A percentile compares a stretch with the other conserved stretches of the same genome.
These are phyloP conservation scores for Claviceps spartinae DNA, from an alignment of 2,329 filamentous ascomycete genomes.

Conservation along the genomic window DNA sequence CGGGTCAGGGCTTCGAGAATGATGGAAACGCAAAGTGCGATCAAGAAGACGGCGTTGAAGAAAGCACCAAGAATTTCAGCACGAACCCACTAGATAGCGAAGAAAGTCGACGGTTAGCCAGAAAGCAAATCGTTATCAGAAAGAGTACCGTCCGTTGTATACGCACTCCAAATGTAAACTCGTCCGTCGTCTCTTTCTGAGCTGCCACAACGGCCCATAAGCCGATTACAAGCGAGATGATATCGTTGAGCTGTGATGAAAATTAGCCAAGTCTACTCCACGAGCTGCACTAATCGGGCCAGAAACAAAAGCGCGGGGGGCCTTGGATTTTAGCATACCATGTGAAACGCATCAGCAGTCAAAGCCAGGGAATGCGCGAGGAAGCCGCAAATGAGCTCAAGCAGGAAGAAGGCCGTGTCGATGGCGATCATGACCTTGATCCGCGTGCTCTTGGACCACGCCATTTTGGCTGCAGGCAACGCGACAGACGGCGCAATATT, in stretches of 20 bases:
- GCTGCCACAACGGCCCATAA: conserved; percentile 91
- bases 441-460: conserved; percentile 80
- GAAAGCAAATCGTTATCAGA: neutral
- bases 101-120: conserved; percentile 11
- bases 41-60: conserved; percentile 94
- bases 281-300: neutral
- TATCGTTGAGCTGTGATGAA: conserved; percentile 71
- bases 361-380: conserved; percentile 81
- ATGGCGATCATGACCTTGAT: conserved; percentile 89
- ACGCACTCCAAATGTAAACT: conserved; percentile 86
- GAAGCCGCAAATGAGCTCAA: conserved; percentile 79
- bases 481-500: neutral
- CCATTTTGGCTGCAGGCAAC: conserved; percentile 40
- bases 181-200: conserved; percentile 71
- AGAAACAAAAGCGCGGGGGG: neutral
- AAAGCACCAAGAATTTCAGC: conserved; percentile 93
- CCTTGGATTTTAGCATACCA: conserved; percentile 40
- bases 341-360: conserved; percentile 95
- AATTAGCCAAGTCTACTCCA: neutral
- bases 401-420: conserved; percentile 76
- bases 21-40: conserved; percentile 91
- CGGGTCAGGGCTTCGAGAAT: conserved; percentile 89
- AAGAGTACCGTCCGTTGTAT: neutral
- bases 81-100: conserved; percentile 62
- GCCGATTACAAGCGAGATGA: conserved; percentile 83